Base-by-base conservation (phyloP, 306 rosid species). In the Rubus parviflorus region DNA sequence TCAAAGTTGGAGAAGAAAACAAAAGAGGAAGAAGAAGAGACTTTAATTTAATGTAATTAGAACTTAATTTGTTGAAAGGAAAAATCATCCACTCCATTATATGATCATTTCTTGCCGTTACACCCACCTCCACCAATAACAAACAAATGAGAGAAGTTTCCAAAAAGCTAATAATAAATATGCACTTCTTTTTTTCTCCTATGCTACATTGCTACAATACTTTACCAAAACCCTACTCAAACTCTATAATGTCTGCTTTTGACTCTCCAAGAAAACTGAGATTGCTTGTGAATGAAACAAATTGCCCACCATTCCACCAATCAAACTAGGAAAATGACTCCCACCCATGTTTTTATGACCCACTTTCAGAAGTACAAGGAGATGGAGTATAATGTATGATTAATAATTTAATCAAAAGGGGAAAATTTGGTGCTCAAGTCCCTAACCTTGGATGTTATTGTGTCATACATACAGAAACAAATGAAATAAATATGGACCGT, bases 211-310 rank as follows among this genome's bases (percentile, higher is more conserved):
- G 54, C 23, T 19, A 4, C 48, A 7, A 43, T 58, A 52, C 77
- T 72, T 72, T 72, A 22, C 83, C 75, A 74, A 80, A 9, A 23
- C 63, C 23, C 79, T 75, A 75, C 72, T 80, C 83, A 70, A 78
- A 60, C 76, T 56, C 46, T 53, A 16, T 23, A 16, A 7, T 16
- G 22, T 67, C 48, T 19, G 22, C 51, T 73, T 47, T 74, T 80
- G 62, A 54, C 45, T 2, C 2, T 12, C 8, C 6, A 8, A 3
- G 0, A 25, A 56, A 43, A 17, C 8, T 30, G 19, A n/a, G 70
- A 47, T 75, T 68, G 54, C 83, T 68, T 75, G 65, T 7, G 20
- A 53, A 73, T 64, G 7, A 58, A 73, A 65, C 46, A 40, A 35
- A 15, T 20, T 72, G 6, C 64, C n/a, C n/a, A 49, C 75, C 23